phyloP scores from a whole-genome alignment of 139 green algal genomes.

The Tetraselmis chui region DNA sequence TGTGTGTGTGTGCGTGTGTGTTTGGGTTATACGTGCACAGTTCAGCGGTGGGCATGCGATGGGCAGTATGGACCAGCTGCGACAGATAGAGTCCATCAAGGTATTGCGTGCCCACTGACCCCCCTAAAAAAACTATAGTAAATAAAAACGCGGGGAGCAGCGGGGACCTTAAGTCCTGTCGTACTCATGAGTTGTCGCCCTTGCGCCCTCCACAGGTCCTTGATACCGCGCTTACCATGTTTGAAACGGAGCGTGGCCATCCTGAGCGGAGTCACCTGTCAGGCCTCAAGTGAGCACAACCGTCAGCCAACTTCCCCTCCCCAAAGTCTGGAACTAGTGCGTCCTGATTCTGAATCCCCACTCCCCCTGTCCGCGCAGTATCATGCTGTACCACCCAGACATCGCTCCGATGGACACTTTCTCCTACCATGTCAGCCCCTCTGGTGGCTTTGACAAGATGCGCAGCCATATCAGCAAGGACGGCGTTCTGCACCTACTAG shows the following conservation, averaged over 20 bases:
- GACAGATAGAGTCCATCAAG: slow-evolving; percentile 58
- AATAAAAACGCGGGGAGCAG: too few species aligned
- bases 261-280: not conserved
- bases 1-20: too few species aligned
- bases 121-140: too few species aligned
- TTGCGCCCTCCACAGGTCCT: not conserved
- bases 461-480: slow-evolving; percentile 61
- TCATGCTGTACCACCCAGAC: slow-evolving; percentile 59
- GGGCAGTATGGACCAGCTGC: slow-evolving; percentile 50
- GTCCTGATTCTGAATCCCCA: too few species aligned
- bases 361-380: not conserved
- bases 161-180: too few species aligned
- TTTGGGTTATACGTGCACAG: too few species aligned
- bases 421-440: slow-evolving; percentile 15
- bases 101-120: too few species aligned
- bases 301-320: too few species aligned
- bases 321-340: too few species aligned
- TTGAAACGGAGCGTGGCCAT: not conserved
- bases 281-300: not conserved
- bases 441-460: slow-evolving; percentile 34
- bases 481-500: slow-evolving; percentile 67
- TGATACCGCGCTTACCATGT: not conserved
- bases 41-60: slow-evolving; percentile 57
- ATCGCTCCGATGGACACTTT: slow-evolving; percentile 43
- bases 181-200: too few species aligned